phyloP scores from a whole-genome alignment of 768 basidiomycete genomes.

The Trametes elegans region DNA sequence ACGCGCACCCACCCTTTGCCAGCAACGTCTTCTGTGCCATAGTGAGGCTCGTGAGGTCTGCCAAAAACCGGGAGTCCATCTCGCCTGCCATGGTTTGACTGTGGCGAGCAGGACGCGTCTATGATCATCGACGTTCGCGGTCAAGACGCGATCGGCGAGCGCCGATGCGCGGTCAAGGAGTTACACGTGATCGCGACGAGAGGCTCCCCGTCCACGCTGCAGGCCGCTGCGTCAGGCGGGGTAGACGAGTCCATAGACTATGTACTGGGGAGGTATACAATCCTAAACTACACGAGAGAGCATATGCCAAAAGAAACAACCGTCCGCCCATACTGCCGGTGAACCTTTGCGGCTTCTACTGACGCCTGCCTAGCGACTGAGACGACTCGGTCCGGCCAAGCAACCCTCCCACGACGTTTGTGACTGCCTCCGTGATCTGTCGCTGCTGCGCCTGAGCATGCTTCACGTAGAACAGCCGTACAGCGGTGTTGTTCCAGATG shows the following conservation, averaged over 20 bases:
- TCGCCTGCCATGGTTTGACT: neutral
- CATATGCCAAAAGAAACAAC: neutral
- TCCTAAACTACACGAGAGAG: neutral
- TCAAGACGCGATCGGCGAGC: constrained; percentile 11
- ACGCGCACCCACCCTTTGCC: constrained; percentile 34
- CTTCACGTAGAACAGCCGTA: constrained; percentile 89
- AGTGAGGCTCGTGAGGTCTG: constrained; percentile 28
- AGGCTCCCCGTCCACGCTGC: no score
- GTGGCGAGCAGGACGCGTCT: constrained; percentile 1
- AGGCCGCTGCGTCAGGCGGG: no score
- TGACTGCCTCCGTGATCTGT: constrained; percentile 75
- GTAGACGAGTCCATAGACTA: no score
- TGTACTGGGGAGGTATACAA: neutral
- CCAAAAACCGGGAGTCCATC: constrained; percentile 22
- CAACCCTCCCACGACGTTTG: constrained; percentile 79
- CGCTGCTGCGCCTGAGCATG: constrained; percentile 69
- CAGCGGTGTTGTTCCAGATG: constrained; percentile 88
- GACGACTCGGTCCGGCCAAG: constrained; percentile 44
- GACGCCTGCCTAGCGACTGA: constrained; percentile 27
- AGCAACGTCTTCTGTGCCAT: constrained; percentile 34
- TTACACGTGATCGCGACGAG: constrained; percentile 15
- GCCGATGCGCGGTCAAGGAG: neutral
- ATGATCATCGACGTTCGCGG: neutral
- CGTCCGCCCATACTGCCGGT: no score
- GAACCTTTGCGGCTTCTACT: neutral